Conservation (phyloP, 305 asterid genomes). For the Nicotiana rustica region DNA sequence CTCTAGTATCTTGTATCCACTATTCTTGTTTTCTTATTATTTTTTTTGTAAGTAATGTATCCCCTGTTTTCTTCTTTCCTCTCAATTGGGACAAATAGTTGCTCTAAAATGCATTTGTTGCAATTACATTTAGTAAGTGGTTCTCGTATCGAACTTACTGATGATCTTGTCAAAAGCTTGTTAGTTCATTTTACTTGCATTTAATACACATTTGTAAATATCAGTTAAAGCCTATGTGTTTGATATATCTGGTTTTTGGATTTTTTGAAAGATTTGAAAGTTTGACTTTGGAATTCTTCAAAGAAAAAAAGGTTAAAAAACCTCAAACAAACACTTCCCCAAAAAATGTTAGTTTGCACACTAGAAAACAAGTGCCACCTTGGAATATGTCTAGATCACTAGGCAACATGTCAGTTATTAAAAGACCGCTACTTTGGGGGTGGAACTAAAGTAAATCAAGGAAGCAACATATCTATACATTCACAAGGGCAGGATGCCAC, state of each 20-base stretch:
- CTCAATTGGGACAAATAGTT: slow-evolving; percentile 16
- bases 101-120: not conserved
- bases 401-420: not conserved
- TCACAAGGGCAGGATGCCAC: not conserved
- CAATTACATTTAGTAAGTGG: not conserved
- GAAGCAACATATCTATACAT: not conserved
- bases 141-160: slow-evolving; percentile 10
- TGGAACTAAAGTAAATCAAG: not conserved
- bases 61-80: slow-evolving; percentile 22
- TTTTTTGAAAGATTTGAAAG: not conserved
- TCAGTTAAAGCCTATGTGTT: not conserved
- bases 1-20: not conserved
- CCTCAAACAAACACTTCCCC: not conserved
- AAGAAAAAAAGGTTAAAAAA: not conserved
- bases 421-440: not conserved
- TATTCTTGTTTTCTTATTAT: not conserved
- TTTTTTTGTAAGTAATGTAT: not conserved
- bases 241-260: not conserved
- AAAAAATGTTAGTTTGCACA: not conserved
- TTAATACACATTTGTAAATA: not conserved
- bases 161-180: slow-evolving; percentile 16
- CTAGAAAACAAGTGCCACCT: not conserved
- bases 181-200: not conserved
- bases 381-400: slow-evolving; percentile 13
- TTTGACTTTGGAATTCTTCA: not conserved